Evolutionary conservation across 345 rosid species (phyloP).

Genomic region (Pugionium cornutum): DNA sequence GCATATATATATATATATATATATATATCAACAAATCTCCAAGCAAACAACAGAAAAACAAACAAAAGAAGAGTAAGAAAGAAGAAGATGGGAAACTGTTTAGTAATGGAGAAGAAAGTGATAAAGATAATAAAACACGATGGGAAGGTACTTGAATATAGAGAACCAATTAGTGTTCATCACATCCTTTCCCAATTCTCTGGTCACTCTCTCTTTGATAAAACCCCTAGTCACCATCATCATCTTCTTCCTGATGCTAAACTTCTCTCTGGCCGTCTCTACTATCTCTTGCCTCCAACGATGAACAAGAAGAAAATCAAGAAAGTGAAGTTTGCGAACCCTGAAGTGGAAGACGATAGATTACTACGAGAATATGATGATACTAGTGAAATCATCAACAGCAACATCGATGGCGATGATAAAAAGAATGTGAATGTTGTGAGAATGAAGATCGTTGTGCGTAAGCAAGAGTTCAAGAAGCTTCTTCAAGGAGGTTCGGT

Average conservation of each 20-base stretch:
- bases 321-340: conserved; percentile 67
- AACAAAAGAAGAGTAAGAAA: conserved; percentile 12
- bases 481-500: conserved; percentile 59
- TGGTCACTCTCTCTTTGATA: conserved; percentile 56
- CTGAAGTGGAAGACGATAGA: conserved; percentile 43
- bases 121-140: conserved; percentile 62
- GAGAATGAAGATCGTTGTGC: conserved; percentile 78
- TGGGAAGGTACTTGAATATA: conserved; percentile 74
- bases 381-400: conserved; percentile 48
- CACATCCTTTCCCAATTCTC: conserved; percentile 70
- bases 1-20: too few relatives aligned
- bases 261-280: conserved; percentile 54
- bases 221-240: conserved; percentile 38
- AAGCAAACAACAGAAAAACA: conserved; percentile 26
- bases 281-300: conserved; percentile 59
- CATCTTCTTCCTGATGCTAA: conserved; percentile 57
- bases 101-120: conserved; percentile 57
- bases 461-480: conserved; percentile 69
- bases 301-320: conserved; percentile 42
- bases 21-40: background rate
- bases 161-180: conserved; percentile 54
- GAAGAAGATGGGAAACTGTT: conserved; percentile 78
- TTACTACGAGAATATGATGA: conserved; percentile 24
- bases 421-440: conserved; percentile 37
- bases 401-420: background rate